Base-by-base conservation (phyloP, 2,329 filamentous ascomycete species). In the Mycosphaerella sp. region DNA sequence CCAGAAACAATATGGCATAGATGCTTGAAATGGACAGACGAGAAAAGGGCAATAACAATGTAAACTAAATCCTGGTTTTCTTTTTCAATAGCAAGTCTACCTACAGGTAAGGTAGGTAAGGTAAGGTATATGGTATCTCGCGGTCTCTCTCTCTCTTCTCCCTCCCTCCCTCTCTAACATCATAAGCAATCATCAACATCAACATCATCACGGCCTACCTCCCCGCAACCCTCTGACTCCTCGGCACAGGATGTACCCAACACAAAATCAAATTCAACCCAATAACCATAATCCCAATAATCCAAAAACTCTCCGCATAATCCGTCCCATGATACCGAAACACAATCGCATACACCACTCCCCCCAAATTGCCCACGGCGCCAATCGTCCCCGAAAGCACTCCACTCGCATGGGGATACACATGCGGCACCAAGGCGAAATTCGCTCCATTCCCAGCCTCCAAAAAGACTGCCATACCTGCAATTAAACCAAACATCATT, bases 381-480 rank as follows among this genome's bases (percentile, higher is more conserved):
- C 90, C 90, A 0, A 89, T 84, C 31, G 86, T 74, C 12, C 90
- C 90, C 0, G 84, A 87, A 10, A 95, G 77, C 51, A 82, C 73
- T 69, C 89, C 90, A 70, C 95, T 95, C 57, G 89, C 87, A 57
- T 78, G 80, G 1, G 89, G 88, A 70, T 90, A 86, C 1, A 95
- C 85, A 67, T 95, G 90, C 3, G 89, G 89, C 17, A 95, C 85
- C 7, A 95, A 78, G 0, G 87, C 82, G 70, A 93, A 95, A 73
- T 88, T 92, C 39, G 87, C 85, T 0, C 90, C 90, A 67, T 95
- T 95, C 42, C 84, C 84, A 1, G 86, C 88, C 69, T 95, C 89
- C 41, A 90, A 72, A 73, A 95, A 95, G 66, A 95, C 78, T 1
- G 87, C 87, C 74, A 90, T 79, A 9, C 88, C 79, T 1, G 84